These are phyloP conservation scores for Penicillium sp. DNA, from an alignment of 2,329 filamentous ascomycete species.

Conservation along the genomic window DNA sequence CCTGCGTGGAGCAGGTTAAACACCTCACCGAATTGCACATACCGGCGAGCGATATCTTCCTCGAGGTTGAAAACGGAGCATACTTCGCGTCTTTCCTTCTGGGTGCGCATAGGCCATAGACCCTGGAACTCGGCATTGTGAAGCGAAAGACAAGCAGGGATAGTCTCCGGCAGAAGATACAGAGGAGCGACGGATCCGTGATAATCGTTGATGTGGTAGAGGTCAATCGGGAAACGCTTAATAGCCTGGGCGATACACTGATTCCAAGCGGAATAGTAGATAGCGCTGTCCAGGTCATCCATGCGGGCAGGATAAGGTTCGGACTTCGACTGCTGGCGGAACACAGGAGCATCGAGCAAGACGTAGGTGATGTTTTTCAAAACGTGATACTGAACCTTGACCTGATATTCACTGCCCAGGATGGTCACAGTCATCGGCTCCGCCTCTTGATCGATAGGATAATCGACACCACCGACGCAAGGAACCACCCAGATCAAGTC, in stretches of 20 bases:
- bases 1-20: conserved; percentile 69
- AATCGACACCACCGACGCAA: conserved; percentile 64
- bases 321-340: conserved; percentile 61
- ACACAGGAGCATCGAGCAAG: conserved; percentile 65
- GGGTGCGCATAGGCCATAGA: conserved; percentile 64
- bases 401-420: conserved; percentile 59
- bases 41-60: conserved; percentile 56
- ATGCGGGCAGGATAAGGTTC: conserved; percentile 67
- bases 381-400: conserved; percentile 63
- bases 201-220: conserved; percentile 67
- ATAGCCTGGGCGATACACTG: conserved; percentile 65
- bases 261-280: conserved; percentile 70
- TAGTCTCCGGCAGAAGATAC: conserved; percentile 61
- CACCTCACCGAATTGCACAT: conserved; percentile 67
- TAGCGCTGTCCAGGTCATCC: conserved; percentile 66
- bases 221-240: conserved; percentile 60
- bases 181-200: conserved; percentile 63
- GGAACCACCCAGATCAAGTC: conserved; percentile 64
- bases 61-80: conserved; percentile 65
- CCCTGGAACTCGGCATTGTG: conserved; percentile 71
- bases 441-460: conserved; percentile 58
- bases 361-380: conserved; percentile 67
- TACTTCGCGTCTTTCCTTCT: conserved; percentile 61
- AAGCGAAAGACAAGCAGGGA: conserved; percentile 63
- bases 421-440: conserved; percentile 63